Evolutionary conservation across 257 asterid genomes (phyloP), one percentile per base, ranked within the genome.

Genomic region (Fraxinus pennsylvanica): DNA sequence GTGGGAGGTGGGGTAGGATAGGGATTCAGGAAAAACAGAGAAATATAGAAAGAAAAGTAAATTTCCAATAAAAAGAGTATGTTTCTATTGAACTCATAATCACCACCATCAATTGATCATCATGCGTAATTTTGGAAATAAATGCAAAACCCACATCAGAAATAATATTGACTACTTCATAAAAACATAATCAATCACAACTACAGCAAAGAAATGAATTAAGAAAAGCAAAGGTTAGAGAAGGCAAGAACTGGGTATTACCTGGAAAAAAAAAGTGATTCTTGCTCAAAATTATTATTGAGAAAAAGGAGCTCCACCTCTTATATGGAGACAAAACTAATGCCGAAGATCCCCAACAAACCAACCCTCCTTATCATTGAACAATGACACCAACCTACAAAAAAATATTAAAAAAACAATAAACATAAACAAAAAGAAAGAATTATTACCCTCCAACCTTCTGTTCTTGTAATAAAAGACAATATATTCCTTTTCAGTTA

Each of bases 331-430:
- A 87, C 90, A 89, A 84, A 86, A 81, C 81, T 85, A 84, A 86
- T 86, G 88, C 80, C 82, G 77, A 85, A 84, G 84, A 84, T 84
- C 88, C 87, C 81, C 75, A 80, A 69, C 81, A 75, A 80, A 80
- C 82, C 81, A 75, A 84, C 84, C 90, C 83, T 86, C 90, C 93
- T 88, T 77, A 89, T 90, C 90, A 92, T 90, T 89, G 89, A 86
- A 87, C 93, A 89, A 90, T 89, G 89, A 86, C 91, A 87, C 91
- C 95, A 86, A 90, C 91, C 79, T 63, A 71, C 27, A 66, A 65
- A 80, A 80, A 73, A 54, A 74, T 21, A 68, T 69, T 76, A 27
- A 59, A 73, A 78, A 86, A 69, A 68, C 72, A 80, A 74, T 71
- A 84, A 81, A 75, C 85, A 74, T 80, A 77, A 83, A 79, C 74